Percentiles rank a stretch among this genome's conserved stretches.
Evolutionary conservation across 495 filamentous ascomycete species (phyloP).

Genomic region (Hapsidospora chrysogenum): DNA sequence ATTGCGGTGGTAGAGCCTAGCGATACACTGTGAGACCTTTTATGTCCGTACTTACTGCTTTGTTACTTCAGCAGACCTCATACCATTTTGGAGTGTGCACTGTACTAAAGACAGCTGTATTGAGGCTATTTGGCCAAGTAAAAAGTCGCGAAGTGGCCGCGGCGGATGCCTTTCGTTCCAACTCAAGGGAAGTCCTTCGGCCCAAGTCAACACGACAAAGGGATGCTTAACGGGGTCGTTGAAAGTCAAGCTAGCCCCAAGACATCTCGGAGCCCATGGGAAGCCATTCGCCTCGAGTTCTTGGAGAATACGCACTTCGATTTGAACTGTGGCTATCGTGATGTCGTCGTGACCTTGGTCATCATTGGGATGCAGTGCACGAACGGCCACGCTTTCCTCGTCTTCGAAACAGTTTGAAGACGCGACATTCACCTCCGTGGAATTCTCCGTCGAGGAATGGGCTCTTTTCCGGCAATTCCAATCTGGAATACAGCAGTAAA

Average conservation of each 20-base stretch:
- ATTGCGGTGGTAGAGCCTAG: background rate
- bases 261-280: background rate
- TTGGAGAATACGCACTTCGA: background rate
- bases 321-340: background rate
- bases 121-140: slow-evolving; percentile 1
- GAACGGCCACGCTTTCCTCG: no score
- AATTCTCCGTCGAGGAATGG: no score
- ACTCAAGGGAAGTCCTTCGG: background rate
- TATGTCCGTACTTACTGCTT: background rate
- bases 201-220: background rate
- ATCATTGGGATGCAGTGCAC: no score
- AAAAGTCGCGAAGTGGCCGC: background rate
- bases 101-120: background rate
- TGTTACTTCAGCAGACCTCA: no score
- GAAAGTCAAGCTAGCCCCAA: background rate
- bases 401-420: no score
- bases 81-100: background rate
- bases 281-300: background rate
- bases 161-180: background rate
- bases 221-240: background rate
- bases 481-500: no score
- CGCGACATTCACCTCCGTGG: no score
- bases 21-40: background rate
- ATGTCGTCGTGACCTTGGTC: no score
- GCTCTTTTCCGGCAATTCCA: no score